Percentiles rank a stretch among this genome's conserved stretches.
Conservation (phyloP, 106 monocot species). For the Gastrodia elata region DNA sequence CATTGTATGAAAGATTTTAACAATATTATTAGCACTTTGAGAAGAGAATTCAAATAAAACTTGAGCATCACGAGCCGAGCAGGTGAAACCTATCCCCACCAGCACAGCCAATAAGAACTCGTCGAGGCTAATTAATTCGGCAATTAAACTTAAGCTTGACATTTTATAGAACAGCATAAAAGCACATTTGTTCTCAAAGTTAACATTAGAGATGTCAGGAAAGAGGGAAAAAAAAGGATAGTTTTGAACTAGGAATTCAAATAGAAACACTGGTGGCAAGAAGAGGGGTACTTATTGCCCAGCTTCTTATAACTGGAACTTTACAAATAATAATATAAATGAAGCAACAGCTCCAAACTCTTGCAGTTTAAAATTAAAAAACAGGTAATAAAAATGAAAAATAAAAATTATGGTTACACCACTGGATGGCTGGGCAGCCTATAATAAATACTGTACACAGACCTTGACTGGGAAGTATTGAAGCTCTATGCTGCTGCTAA, state of each 20-base stretch:
- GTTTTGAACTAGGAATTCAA: background rate
- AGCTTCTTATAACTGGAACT: constrained; percentile 4
- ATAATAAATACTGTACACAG: constrained; percentile 15
- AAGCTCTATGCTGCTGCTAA: background rate
- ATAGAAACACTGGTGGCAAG: background rate
- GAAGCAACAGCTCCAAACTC: constrained; percentile 2
- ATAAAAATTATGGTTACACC: constrained; percentile 3
- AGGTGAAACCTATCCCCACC: too few species aligned
- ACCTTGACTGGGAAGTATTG: too few species aligned
- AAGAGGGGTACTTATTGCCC: background rate
- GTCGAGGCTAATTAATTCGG: background rate
- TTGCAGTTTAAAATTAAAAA: background rate
- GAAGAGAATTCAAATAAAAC: too few species aligned
- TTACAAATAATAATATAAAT: background rate
- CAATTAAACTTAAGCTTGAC: background rate
- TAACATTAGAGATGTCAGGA: background rate
- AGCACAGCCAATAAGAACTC: too few species aligned
- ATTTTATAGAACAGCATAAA: background rate
- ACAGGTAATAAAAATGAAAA: background rate
- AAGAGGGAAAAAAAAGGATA: background rate
- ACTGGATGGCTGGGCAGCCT: background rate
- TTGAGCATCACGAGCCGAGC: too few species aligned
- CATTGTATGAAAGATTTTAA: too few species aligned
- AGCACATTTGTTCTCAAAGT: background rate
- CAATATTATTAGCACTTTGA: too few species aligned